phyloP scores from a whole-genome alignment of 371 early-diverging fungal species.

The Coemansia sp. region DNA sequence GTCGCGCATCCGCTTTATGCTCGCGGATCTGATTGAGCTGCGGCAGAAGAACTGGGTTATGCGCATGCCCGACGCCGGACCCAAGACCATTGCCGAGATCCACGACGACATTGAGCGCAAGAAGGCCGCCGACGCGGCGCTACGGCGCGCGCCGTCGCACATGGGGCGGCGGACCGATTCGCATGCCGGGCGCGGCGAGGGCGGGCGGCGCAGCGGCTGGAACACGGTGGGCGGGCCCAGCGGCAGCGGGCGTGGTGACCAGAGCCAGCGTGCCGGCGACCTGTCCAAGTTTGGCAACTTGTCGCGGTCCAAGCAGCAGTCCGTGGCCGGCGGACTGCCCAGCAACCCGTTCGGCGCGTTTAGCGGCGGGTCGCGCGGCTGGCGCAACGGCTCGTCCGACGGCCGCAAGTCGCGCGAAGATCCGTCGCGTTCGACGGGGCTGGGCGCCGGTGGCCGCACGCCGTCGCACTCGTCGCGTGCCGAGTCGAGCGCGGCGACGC shows the following conservation, averaged over 20 bases:
- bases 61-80: conserved; percentile 65
- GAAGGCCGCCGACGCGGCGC: conserved; percentile 63
- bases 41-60: conserved; percentile 78
- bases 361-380: conserved; percentile 19
- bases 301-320: conserved; percentile 58
- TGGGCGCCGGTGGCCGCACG: conserved; percentile 39
- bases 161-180: conserved; percentile 58
- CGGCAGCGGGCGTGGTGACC: conserved; percentile 55
- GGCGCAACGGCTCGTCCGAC: conserved; percentile 51
- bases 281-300: conserved; percentile 79
- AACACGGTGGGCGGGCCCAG: conserved; percentile 63
- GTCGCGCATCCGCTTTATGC: conserved; percentile 90
- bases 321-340: conserved; percentile 60
- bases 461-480: conserved; percentile 35
- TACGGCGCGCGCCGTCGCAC: conserved; percentile 62
- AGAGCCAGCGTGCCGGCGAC: conserved; percentile 59
- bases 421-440: conserved; percentile 21
- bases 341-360: conserved; percentile 56
- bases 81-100: conserved; percentile 87
- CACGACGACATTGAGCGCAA: conserved; percentile 70
- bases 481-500: conserved; percentile 35
- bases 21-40: conserved; percentile 88
- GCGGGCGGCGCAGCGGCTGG: conserved; percentile 60
- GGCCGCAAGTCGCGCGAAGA: conserved; percentile 46
- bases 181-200: conserved; percentile 51